A percentile compares a stretch with the other conserved stretches of the same genome.
Conservation (phyloP, 2,329 filamentous ascomycete genomes). For the Acephala macrosclerotiorum region DNA sequence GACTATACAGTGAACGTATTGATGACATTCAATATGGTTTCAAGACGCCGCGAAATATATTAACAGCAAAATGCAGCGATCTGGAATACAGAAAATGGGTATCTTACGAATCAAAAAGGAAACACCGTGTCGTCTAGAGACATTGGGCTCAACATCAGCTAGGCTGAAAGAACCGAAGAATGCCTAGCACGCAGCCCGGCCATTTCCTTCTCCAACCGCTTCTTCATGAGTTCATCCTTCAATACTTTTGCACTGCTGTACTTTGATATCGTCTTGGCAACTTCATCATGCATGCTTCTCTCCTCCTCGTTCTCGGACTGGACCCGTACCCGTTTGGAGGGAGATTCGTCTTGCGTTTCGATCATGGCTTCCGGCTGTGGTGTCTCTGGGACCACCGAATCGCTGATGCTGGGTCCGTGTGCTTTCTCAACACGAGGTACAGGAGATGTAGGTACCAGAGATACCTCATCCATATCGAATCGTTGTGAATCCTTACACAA, state of each 20-base stretch:
- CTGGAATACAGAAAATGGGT: no score
- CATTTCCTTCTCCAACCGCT: neutral
- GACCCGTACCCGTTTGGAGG: neutral
- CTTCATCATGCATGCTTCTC: neutral
- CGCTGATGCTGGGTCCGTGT: neutral
- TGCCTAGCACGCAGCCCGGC: neutral
- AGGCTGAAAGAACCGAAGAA: neutral
- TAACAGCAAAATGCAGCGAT: neutral
- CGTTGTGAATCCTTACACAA: neutral
- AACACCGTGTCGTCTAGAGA: no score
- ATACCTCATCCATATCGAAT: conserved; percentile 16
- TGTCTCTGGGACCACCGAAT: neutral
- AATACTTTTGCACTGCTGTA: conserved; percentile 2
- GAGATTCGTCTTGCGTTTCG: neutral
- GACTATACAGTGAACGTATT: neutral
- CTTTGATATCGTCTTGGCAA: neutral
- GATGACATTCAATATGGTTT: neutral
- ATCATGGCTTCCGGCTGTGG: neutral
- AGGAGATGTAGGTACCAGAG: conserved; percentile 11
- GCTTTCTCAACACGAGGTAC: neutral
- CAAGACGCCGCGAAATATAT: neutral
- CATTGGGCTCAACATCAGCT: neutral
- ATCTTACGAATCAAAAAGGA: no score
- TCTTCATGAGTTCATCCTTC: conserved; percentile 1
- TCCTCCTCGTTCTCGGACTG: neutral